Evolutionary conservation across 306 rosid genomes (phyloP).

Genomic region (Vicia sativa): DNA sequence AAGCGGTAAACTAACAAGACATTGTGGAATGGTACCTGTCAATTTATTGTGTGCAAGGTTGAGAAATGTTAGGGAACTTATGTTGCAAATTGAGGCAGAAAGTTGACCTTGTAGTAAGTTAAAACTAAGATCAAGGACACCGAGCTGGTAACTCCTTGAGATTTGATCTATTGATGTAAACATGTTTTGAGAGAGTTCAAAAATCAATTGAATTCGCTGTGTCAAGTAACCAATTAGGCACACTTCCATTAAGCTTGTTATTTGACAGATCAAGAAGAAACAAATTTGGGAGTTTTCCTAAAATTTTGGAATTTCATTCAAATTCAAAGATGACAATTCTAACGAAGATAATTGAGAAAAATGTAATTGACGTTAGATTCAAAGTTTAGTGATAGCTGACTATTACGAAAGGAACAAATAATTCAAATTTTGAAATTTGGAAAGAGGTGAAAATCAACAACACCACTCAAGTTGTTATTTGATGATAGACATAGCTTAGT

Average conservation of each 20-base stretch:
- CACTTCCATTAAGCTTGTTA: not conserved
- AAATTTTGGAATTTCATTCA: not conserved
- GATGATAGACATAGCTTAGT: not conserved
- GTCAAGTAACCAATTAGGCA: constrained; percentile 17
- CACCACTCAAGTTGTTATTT: not conserved
- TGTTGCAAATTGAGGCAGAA: constrained; percentile 13
- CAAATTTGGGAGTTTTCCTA: not conserved
- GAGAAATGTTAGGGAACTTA: not conserved
- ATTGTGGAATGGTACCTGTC: constrained; percentile 34
- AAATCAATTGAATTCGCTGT: accelerated
- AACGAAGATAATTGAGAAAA: accelerated
- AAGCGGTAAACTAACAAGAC: not conserved
- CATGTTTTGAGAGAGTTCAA: constrained; percentile 29
- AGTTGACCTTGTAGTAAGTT: constrained; percentile 15
- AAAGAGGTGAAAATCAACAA: not conserved
- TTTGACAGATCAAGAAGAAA: not conserved
- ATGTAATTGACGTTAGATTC: not conserved
- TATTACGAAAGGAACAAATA: not conserved
- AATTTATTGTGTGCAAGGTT: constrained; percentile 18
- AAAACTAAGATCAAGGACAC: constrained; percentile 2
- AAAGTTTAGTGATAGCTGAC: not conserved
- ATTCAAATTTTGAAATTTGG: not conserved
- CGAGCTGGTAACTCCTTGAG: not conserved
- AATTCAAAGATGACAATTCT: not conserved
- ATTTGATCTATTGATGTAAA: not conserved